Evolutionary conservation across 225 moss, liverwort and hornwort genomes (phyloP).

Genomic region (Marchantia paleacea): DNA sequence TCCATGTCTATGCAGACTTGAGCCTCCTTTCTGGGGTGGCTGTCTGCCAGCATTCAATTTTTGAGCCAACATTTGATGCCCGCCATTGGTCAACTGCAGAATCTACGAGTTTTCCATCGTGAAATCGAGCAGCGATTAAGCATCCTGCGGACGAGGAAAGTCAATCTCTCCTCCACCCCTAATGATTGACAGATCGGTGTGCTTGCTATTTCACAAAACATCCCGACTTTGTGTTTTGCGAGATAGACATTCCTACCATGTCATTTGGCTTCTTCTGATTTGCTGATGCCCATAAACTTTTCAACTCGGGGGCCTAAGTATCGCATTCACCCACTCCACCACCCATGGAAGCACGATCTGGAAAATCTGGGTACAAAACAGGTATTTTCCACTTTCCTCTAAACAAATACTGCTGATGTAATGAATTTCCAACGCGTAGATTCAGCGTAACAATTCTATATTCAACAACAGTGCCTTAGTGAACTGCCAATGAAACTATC

Average conservation of each 20-base stretch:
- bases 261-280: not conserved
- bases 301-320: not conserved
- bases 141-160: not conserved
- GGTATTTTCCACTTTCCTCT: too few species aligned
- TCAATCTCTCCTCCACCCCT: not conserved
- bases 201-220: not conserved
- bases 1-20: not conserved
- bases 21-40: not conserved
- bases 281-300: not conserved
- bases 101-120: not conserved
- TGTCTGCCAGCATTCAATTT: not conserved
- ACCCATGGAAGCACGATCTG: too few species aligned
- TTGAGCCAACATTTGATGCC: not conserved
- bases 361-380: too few species aligned
- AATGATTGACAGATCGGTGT: not conserved
- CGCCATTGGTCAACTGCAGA: not conserved
- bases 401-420: too few species aligned
- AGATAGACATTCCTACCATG: not conserved
- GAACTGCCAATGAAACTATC: too few species aligned
- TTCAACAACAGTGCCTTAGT: too few species aligned
- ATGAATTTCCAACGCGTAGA: too few species aligned
- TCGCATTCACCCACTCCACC: not conserved
- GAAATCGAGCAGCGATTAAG: not conserved
- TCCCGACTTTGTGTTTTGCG: not conserved
- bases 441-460: too few species aligned